Evolutionary conservation across 768 basidiomycete species (phyloP).

Genomic region (Podaxis sp.): DNA sequence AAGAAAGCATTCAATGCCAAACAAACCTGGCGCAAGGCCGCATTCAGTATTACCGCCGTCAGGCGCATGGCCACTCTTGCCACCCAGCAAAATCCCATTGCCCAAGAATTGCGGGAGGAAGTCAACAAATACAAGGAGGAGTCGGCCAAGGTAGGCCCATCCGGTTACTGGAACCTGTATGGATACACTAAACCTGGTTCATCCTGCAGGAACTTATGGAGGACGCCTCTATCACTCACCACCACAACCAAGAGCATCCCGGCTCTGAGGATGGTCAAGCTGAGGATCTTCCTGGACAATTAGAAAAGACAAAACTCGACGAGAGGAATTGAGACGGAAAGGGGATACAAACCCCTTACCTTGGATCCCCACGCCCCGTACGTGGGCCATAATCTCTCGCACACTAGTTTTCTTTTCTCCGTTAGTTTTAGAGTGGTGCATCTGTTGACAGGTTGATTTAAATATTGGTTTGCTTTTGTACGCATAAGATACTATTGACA

Average conservation of each 20-base stretch:
- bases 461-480: neutral
- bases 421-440: neutral
- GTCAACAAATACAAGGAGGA: conserved; percentile 74
- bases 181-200: neutral
- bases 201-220: conserved; percentile 8
- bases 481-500: neutral
- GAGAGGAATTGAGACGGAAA: neutral
- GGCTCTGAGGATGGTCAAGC: neutral
- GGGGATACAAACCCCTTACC: neutral
- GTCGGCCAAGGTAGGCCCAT: conserved; percentile 48
- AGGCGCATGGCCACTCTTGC: conserved; percentile 69
- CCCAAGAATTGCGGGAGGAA: conserved; percentile 50
- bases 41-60: conserved; percentile 81
- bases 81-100: conserved; percentile 33
- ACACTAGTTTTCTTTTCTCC: neutral
- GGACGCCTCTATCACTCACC: conserved; percentile 16
- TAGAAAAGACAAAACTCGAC: conserved; percentile 1
- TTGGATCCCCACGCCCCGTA: neutral
- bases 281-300: neutral
- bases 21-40: conserved; percentile 85
- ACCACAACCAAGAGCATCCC: neutral
- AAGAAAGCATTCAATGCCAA: conserved; percentile 88
- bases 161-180: neutral
- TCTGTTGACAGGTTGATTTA: neutral
- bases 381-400: neutral